Base-by-base conservation (phyloP, 805 yeast genomes). In the Kuraishia borneana region DNA sequence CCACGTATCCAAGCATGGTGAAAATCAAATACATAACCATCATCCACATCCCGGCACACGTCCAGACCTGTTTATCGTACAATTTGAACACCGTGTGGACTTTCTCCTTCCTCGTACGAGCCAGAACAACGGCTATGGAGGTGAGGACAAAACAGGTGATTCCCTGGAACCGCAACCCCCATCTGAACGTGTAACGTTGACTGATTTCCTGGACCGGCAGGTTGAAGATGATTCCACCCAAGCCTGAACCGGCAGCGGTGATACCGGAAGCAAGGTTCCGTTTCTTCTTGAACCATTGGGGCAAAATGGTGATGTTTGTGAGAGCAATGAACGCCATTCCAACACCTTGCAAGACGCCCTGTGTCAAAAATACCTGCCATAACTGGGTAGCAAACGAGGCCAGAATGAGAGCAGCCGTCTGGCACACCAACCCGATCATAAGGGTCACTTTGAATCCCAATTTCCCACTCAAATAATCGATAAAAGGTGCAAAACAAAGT, bases 311-410 rank as follows among this genome's bases (percentile, higher is more conserved):
- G 16, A 74, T 56, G 4, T 72, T 74, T 1, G 89, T 80, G 3
- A 75, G 62, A 34, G 73, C 68, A 23, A 75, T 58, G 12, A 73
- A 48, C 0, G 83, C 73, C 42, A 74, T 50, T 2, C 78, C 77
- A 21, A 69, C 46, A 21, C 85, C 81, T 35, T 66, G 68, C 29
- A 81, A 39, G 2, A 78, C 59, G 20, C 89, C 88, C 53, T 81
- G 88, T 5, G 83, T 71, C 27, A 76, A 50, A 45, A 67, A 76
- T 10, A 82, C 47, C 40, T 82, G 76, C 87, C 88, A 80, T 16
- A 74, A 46, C 26, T 63, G 59, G 2, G 63, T 67, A 1, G 81
- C 53, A 45, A 65, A 76, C 5, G 80, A 68, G 1, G 88, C 85
- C 41, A 80, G 44, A 36, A 81, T 39, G 25, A 69, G 61, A 0